Percentiles rank a stretch among this genome's conserved stretches.
These are phyloP conservation scores for Fusarium verticillioides DNA, from an alignment of 2,329 filamentous ascomycete genomes.

Conservation along the genomic window DNA sequence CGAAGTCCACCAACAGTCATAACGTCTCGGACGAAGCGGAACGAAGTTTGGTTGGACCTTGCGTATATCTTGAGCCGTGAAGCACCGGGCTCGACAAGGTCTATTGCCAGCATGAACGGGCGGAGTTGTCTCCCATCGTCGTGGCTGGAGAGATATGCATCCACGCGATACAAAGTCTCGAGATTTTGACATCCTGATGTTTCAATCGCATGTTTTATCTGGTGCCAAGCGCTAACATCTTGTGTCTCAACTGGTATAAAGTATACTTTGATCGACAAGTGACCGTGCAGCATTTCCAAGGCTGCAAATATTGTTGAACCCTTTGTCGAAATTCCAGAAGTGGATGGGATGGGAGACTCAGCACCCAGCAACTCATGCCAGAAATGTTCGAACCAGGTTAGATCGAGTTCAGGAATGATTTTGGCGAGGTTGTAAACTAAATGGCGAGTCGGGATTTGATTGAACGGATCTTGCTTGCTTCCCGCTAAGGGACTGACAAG, in stretches of 20 bases:
- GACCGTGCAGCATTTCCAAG: neutral
- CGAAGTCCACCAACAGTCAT: neutral
- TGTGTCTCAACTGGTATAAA: neutral
- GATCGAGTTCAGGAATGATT: neutral
- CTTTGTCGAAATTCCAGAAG: neutral
- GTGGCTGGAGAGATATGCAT: neutral
- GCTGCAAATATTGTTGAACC: neutral
- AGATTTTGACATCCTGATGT: neutral
- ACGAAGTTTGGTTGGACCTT: neutral
- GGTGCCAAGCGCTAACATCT: neutral
- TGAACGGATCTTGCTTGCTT: neutral
- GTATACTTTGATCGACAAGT: neutral
- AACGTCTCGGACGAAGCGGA: neutral
- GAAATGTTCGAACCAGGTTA: constrained; percentile 4
- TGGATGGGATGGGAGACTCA: neutral
- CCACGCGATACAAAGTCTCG: neutral
- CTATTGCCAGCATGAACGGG: constrained; percentile 6
- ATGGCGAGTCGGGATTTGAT: neutral
- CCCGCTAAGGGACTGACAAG: neutral
- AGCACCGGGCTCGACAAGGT: neutral
- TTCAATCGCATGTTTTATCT: neutral
- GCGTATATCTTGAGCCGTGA: constrained; percentile 1
- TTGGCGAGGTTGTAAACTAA: neutral
- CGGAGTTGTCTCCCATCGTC: neutral
- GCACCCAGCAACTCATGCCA: neutral